Base-by-base conservation (phyloP, 2,329 filamentous ascomycete species). In the Xylariaceae sp. region DNA sequence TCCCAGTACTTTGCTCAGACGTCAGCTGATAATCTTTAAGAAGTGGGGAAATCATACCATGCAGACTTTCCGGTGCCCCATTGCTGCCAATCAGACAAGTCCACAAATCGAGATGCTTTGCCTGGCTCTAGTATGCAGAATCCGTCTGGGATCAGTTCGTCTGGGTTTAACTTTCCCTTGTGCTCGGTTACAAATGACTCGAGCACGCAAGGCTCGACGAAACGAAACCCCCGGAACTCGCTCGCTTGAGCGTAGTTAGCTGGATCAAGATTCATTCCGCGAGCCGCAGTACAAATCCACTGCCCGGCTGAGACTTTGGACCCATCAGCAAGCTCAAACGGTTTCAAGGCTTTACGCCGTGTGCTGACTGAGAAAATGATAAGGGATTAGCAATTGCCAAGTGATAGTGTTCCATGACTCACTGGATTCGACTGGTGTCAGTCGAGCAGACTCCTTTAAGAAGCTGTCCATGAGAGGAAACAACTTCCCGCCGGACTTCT, bases 381-480 rank as follows among this genome's bases (percentile, higher is more conserved):
- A 48, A 6, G 10, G 45, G 12, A n/a, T 10, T 17, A 38, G 16
- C 5, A 38, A 36, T 18, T 28, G 22, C 19, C 31, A 18, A 12
- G 18, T 11, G 11, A 16, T 16, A 34, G 18, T 19, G n/a, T 17
- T 19, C 16, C 14, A 7, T 28, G 22, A 31, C 6, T 19, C 48
- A 56, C 54, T 31, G 6, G 54, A 52, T 55, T 55, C 68, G 17
- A 57, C 51, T 7, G 60, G 61, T 1, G 49, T 61, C 1, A 60
- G 38, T 0, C 58, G 43, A 5, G 59, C 54, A 0, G 59, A 63
- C 38, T 63, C 61, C 44, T 61, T 62, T 14, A 62, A 54, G 45
- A 63, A 63, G 43, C 60, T 62, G 22, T 63, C 61, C 16, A 63
- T 39, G 0, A 63, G 52, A 0, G 61, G 61, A 2, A 60, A 38